Base-by-base conservation (phyloP, 768 basidiomycete genomes). In the Pilatotrama ljubarskyi region DNA sequence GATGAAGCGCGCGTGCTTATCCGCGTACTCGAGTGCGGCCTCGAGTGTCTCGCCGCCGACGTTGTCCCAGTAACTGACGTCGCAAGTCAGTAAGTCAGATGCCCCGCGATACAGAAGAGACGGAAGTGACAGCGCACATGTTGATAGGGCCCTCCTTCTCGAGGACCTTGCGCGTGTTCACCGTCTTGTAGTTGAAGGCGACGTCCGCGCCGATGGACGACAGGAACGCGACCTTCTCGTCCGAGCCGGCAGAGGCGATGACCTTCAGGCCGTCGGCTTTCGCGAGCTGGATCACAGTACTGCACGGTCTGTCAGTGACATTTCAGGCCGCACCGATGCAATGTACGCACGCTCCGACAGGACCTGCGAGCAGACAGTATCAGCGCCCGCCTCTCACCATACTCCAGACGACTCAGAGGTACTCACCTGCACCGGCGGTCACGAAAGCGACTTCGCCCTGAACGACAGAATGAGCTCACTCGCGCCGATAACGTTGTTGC, bases 151-250 rank as follows among this genome's bases (percentile, higher is more conserved):
- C 87, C 63, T 89, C 79, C 58, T 77, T 78, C 60, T 69, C 67
- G 38, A 92, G 72, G 2, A 87, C 74, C 11, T 85, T 81, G 0
- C 65, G 66, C 0, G 82, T 84, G 47, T 75, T 74, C 0, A 75
- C 75, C 0, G 80, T 88, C 77, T 91, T 88, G 74, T 88, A 90
- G 70, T 91, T 89, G 75, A 89, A 90, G 0, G 79, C 84, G 6
- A 86, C 80, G 64, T 91, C 88, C 0, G 84, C 82, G 0, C 87
- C 89, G n/a, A 88, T 64, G 2, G 78, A 77, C 49, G 78, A 79
- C 72, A 87, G 51, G 66, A 81, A 87, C 5, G 76, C 69, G 7
- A 91, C 86, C 71, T 92, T 91, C 51, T 87, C 85, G n/a, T 90
- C 86, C 0, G 83, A 82, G 1, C 90, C 87, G 0, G 87, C 85